Percentiles rank a stretch among this genome's conserved stretches.
phyloP scores from a whole-genome alignment of 345 rosid genomes.

The Brassica rapa region DNA sequence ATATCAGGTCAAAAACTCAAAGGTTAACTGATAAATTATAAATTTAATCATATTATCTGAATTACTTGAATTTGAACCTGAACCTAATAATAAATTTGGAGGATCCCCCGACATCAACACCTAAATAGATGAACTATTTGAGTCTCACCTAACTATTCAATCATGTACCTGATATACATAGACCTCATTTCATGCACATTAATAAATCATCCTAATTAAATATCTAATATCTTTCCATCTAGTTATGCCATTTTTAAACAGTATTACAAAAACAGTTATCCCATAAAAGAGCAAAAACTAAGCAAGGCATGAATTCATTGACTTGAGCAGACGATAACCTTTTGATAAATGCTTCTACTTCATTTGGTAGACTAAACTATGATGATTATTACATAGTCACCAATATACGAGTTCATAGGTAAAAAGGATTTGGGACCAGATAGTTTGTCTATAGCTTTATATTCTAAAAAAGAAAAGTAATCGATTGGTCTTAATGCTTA shows the following conservation, averaged over 20 bases:
- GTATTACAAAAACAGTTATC: neutral
- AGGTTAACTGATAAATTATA: neutral
- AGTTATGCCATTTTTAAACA: neutral
- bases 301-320: neutral
- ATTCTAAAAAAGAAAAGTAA: slow-evolving; percentile 19
- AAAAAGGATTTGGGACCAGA: slow-evolving; percentile 35
- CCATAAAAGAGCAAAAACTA: neutral
- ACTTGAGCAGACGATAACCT: neutral
- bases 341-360: neutral
- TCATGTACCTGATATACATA: neutral
- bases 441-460: slow-evolving; percentile 23
- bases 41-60: neutral
- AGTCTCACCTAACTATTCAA: neutral
- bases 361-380: slow-evolving; percentile 21
- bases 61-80: neutral
- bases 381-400: slow-evolving; percentile 27
- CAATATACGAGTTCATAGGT: slow-evolving; percentile 27
- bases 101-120: too few relatives aligned
- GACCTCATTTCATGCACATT: neutral
- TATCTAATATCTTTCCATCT: neutral
- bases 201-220: neutral
- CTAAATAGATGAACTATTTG: neutral
- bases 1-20: neutral
- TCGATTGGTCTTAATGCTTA: slow-evolving; percentile 28
- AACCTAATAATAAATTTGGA: too few relatives aligned